A percentile compares a stretch with the other conserved stretches of the same genome.
phyloP scores from a whole-genome alignment of 2,329 filamentous ascomycete species.

The Monilinia laxa region DNA sequence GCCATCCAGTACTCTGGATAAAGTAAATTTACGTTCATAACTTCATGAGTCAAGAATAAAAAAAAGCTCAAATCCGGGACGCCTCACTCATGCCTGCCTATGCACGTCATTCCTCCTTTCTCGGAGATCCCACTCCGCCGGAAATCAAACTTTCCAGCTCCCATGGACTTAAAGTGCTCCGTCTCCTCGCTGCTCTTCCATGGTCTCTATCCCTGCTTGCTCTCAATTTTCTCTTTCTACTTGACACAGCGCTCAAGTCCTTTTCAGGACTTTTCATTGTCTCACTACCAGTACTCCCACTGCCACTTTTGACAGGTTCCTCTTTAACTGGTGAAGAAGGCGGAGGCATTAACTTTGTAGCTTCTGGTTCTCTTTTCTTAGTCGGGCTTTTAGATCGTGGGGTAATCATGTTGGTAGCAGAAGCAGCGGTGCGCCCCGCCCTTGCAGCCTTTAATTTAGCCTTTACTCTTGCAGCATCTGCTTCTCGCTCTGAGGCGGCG shows the following conservation, averaged over 20 bases:
- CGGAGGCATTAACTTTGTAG: constrained; percentile 39
- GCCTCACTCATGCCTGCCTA: constrained; percentile 5
- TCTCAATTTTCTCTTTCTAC: constrained; percentile 45
- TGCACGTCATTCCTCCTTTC: constrained; percentile 13
- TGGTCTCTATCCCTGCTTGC: constrained; percentile 39
- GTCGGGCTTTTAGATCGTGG: constrained; percentile 15
- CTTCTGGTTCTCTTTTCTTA: constrained; percentile 22
- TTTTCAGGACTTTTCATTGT: constrained; percentile 21
- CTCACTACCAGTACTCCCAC: constrained; percentile 8
- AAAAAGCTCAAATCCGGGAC: constrained; percentile 8
- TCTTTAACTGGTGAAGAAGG: constrained; percentile 35
- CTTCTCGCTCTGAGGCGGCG: constrained; percentile 62
- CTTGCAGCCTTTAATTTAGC: constrained; percentile 60
- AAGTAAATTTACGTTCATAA: constrained; percentile 17
- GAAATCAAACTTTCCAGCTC: constrained; percentile 67
- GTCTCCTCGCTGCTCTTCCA: constrained; percentile 57
- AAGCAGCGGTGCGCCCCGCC: constrained; percentile 35
- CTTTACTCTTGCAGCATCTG: constrained; percentile 61
- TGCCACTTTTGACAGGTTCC: constrained; percentile 24
- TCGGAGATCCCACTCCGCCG: constrained; percentile 38
- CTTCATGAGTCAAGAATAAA: constrained; percentile 13
- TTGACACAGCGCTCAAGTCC: constrained; percentile 22
- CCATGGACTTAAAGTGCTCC: constrained; percentile 74
- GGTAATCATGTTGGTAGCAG: background rate
- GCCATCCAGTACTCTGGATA: constrained; percentile 3